Percentiles rank a stretch among this genome's conserved stretches.
phyloP scores from a whole-genome alignment of 148 eudicot genomes.

The Limonium bicolor region DNA sequence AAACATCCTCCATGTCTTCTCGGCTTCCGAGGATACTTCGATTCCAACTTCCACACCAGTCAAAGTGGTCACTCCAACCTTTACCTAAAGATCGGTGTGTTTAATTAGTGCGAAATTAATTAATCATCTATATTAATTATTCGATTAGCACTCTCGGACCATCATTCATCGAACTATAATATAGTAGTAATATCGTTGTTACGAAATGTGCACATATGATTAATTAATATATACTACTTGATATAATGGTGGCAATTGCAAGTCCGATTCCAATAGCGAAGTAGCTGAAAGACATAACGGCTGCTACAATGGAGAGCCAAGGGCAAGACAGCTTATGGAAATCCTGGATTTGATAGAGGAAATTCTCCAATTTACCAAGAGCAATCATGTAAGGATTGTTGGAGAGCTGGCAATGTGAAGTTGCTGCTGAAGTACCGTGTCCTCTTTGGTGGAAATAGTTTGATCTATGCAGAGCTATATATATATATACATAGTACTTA shows the following conservation, averaged over 20 bases:
- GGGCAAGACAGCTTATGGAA: conserved; percentile 50
- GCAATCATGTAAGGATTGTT: conserved; percentile 50
- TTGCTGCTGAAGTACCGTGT: conserved; percentile 23
- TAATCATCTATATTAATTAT: too few species aligned
- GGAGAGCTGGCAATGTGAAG: conserved; percentile 41
- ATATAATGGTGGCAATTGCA: conserved; percentile 37
- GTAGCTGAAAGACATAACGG: conserved; percentile 63
- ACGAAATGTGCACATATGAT: too few species aligned
- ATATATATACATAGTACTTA: too few species aligned
- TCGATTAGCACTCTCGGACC: too few species aligned
- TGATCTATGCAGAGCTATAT: conserved; percentile 54
- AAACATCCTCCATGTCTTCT: conserved; percentile 49
- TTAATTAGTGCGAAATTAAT: too few species aligned
- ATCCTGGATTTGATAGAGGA: conserved; percentile 58
- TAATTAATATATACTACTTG: conserved; percentile 28
- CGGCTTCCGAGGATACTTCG: too few species aligned
- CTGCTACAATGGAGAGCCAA: conserved; percentile 54
- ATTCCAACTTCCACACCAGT: conserved; percentile 50
- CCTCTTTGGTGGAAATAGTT: conserved; percentile 50
- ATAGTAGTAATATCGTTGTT: too few species aligned
- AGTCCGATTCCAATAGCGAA: conserved; percentile 60
- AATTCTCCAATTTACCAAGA: conserved; percentile 40
- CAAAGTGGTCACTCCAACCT: conserved; percentile 27
- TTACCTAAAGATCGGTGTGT: too few species aligned
- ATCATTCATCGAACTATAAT: too few species aligned